Conservation (phyloP, 2,329 filamentous ascomycete genomes). For the Cladosporium sp. region DNA sequence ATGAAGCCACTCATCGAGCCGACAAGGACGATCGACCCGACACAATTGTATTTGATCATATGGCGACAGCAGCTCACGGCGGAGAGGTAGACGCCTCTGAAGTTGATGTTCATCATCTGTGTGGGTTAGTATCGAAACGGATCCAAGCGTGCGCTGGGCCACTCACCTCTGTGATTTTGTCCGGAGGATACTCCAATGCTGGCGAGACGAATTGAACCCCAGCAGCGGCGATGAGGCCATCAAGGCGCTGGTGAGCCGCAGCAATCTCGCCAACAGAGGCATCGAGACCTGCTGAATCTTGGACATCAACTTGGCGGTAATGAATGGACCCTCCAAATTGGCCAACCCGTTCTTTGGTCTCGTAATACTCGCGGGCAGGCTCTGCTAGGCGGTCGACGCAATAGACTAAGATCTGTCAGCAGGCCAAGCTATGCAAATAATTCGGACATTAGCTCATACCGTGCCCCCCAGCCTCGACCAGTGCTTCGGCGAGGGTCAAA, state of each 20-base stretch:
- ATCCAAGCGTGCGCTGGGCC: not conserved
- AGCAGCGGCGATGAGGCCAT: constrained; percentile 30
- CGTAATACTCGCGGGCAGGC: constrained; percentile 44
- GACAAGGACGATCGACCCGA: constrained; percentile 46
- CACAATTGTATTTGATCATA: constrained; percentile 46
- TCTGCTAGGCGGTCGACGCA: constrained; percentile 43
- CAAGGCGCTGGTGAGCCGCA: constrained; percentile 21
- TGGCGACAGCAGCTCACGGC: constrained; percentile 45
- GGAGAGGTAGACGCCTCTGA: constrained; percentile 45
- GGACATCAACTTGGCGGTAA: constrained; percentile 46
- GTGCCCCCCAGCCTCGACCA: constrained; percentile 42
- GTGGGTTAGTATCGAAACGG: not conserved
- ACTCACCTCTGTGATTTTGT: constrained; percentile 23
- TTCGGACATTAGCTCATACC: constrained; percentile 26
- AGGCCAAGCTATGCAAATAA: not conserved
- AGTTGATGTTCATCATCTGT: constrained; percentile 46
- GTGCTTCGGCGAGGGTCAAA: constrained; percentile 26
- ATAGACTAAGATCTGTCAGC: constrained; percentile 34
- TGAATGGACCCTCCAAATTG: constrained; percentile 39
- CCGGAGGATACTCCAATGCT: constrained; percentile 32
- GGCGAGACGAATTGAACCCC: constrained; percentile 26
- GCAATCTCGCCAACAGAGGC: constrained; percentile 25
- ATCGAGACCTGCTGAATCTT: constrained; percentile 30
- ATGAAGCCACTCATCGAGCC: constrained; percentile 49
- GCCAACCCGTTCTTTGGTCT: constrained; percentile 34